Base-by-base conservation (phyloP, 768 basidiomycete genomes). In the Termitomyces sp. region DNA sequence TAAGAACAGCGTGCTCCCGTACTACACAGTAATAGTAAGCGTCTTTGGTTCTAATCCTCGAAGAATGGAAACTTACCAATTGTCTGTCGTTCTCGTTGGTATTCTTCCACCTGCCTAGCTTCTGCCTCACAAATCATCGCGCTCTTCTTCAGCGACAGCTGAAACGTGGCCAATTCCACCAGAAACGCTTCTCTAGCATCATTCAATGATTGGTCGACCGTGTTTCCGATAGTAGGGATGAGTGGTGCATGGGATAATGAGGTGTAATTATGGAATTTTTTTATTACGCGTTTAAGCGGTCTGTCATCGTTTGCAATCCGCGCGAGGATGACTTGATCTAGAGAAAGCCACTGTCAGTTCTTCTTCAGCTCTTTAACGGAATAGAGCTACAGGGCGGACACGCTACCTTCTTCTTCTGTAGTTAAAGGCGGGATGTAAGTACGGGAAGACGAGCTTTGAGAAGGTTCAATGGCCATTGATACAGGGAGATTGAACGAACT, bases 61-160 rank as follows among this genome's bases (percentile, higher is more conserved):
- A 32, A 46, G 16, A 53, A 46, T 6, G 20, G 24, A 2, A 13
- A n/a, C 76, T 46, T 67, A 89, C 92, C 89, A 65, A 92, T 89
- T 60, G 82, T 72, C 63, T 82, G 78, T 49, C 82, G 80, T 64
- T 91, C 90, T 45, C 79, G 76, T 63, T 90, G 81, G 66, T 94
- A 94, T 68, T 92, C 87, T 64, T 90, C 85, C 1, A 92, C 91
- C 72, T 94, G 90, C 64, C 91, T 78, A 53, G 83, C 81, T 73
- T 94, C 92, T 8, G 91, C 92, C 66, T 92, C 87, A 65, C 90
- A 92, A 46, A 91, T 85, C 84, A 93, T 88, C 36, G 78, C 75
- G 62, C 83, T 88, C 72, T 93, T 94, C 74, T 86, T 83, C 62
- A 94, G 73, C 55, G 82, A 71, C 59, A 92, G 69, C 67, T 89